Percentiles rank a stretch among this genome's conserved stretches.
Conservation (phyloP, 1,139 yeast species). For the Groenewaldozyma auringiensis region DNA sequence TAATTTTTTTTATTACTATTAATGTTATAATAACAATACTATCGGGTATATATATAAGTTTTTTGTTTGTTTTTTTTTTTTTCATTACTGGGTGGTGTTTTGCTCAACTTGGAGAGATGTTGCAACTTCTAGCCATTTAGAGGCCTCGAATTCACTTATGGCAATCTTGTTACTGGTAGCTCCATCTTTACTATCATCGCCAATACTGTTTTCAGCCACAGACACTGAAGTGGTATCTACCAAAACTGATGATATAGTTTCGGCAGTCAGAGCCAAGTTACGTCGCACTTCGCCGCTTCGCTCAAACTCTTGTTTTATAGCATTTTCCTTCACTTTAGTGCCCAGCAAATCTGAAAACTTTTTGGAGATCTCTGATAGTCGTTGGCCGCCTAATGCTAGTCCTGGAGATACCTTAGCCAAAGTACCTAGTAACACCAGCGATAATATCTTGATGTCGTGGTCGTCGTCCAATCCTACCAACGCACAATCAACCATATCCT, state of each 20-base stretch:
- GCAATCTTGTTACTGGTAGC: conserved; percentile 12
- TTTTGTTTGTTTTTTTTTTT: no score
- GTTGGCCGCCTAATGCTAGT: conserved; percentile 8
- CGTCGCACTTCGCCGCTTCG: conserved; percentile 34
- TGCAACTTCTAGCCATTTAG: conserved; percentile 12
- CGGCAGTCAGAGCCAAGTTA: conserved; percentile 21
- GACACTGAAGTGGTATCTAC: not conserved
- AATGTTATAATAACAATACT: no score
- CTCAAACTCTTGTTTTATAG: conserved; percentile 46
- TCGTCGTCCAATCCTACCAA: conserved; percentile 37
- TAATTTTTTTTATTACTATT: no score
- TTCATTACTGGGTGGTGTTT: no score
- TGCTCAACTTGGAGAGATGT: no score
- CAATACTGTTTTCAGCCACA: not conserved
- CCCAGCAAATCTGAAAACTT: conserved; percentile 31
- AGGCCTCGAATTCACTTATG: conserved; percentile 19
- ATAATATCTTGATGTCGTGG: conserved; percentile 38
- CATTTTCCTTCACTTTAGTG: conserved; percentile 38
- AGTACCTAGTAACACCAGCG: conserved; percentile 34
- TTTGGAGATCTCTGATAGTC: conserved; percentile 26
- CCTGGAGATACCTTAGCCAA: conserved; percentile 26
- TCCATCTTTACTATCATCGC: not conserved
- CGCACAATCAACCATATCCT: conserved; percentile 30
- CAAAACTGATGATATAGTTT: not conserved
- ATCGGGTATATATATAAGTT: no score